Conservation (phyloP, 108 stramenopile genomes). For the Epithemia pelagica region DNA sequence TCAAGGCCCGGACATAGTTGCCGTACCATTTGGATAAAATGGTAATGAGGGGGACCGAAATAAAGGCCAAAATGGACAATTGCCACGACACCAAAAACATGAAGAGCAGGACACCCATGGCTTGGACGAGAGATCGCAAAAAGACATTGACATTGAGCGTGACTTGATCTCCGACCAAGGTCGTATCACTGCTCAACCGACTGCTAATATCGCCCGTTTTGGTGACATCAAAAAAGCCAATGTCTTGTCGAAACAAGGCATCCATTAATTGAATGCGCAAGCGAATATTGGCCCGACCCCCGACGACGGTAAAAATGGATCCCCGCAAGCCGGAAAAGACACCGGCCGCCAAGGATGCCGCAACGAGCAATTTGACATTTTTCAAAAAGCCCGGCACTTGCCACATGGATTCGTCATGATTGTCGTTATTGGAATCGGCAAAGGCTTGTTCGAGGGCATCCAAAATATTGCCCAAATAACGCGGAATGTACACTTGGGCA, state of each 20-base stretch:
- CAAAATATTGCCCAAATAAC: slow-evolving; percentile 44
- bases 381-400: slow-evolving; percentile 44
- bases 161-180: slow-evolving; percentile 81
- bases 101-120: slow-evolving; percentile 70
- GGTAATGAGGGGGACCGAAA: slow-evolving; percentile 70
- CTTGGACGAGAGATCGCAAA: slow-evolving; percentile 63
- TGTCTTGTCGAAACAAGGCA: slow-evolving; percentile 59
- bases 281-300: slow-evolving; percentile 64
- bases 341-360: slow-evolving; percentile 44
- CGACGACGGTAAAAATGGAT: slow-evolving; percentile 58
- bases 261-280: slow-evolving; percentile 63
- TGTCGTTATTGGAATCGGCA: neutral
- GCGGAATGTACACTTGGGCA: slow-evolving; percentile 44
- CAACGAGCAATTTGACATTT: slow-evolving; percentile 36
- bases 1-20: slow-evolving; percentile 49
- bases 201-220: slow-evolving; percentile 77
- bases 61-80: slow-evolving; percentile 70
- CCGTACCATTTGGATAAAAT: slow-evolving; percentile 75
- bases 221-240: slow-evolving; percentile 79
- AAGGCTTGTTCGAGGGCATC: slow-evolving; percentile 37
- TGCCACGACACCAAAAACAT: slow-evolving; percentile 77
- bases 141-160: slow-evolving; percentile 80
- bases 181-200: slow-evolving; percentile 70
- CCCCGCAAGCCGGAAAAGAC: slow-evolving; percentile 61
- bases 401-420: slow-evolving; percentile 13